Conservation (phyloP, 768 basidiomycete species). For the Baorangia bicolor region DNA sequence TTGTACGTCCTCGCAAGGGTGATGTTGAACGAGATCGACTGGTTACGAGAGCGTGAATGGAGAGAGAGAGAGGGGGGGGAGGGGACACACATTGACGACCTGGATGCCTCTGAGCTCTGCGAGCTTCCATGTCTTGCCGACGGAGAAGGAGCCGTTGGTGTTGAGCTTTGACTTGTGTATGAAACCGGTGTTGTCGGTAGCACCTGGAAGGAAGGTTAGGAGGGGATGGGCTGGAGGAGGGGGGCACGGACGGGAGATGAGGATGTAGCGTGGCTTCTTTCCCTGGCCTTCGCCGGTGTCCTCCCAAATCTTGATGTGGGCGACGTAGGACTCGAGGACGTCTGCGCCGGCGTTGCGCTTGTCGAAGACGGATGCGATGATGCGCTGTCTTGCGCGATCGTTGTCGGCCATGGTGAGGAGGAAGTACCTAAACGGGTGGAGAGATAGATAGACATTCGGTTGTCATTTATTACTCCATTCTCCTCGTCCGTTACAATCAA, state of each 20-base stretch:
- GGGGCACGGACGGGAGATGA: conserved; percentile 78
- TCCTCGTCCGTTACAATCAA: not conserved
- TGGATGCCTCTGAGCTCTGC: conserved; percentile 79
- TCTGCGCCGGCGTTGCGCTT: conserved; percentile 62
- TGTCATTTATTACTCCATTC: not conserved
- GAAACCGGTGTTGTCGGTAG: conserved; percentile 59
- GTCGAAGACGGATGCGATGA: conserved; percentile 82
- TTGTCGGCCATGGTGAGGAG: conserved; percentile 36
- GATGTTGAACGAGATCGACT: conserved; percentile 73
- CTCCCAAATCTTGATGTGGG: conserved; percentile 94
- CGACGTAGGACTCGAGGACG: conserved; percentile 77
- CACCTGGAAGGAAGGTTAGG: conserved; percentile 41
- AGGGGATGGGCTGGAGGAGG: not conserved
- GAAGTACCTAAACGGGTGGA: conserved; percentile 10
- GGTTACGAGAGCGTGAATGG: conserved; percentile 11
- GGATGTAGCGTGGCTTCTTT: conserved; percentile 85
- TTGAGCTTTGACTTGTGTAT: conserved; percentile 98
- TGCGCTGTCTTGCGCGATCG: conserved; percentile 61
- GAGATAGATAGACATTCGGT: too few relatives aligned
- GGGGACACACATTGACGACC: conserved; percentile 63
- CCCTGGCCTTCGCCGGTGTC: conserved; percentile 72
- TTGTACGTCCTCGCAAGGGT: conserved; percentile 87
- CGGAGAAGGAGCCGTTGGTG: conserved; percentile 90
- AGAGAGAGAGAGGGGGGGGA: conserved; percentile 8
- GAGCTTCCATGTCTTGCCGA: conserved; percentile 95